These are phyloP conservation scores for Coriaria nepalensis DNA, from an alignment of 306 rosid genomes.

Conservation along the genomic window DNA sequence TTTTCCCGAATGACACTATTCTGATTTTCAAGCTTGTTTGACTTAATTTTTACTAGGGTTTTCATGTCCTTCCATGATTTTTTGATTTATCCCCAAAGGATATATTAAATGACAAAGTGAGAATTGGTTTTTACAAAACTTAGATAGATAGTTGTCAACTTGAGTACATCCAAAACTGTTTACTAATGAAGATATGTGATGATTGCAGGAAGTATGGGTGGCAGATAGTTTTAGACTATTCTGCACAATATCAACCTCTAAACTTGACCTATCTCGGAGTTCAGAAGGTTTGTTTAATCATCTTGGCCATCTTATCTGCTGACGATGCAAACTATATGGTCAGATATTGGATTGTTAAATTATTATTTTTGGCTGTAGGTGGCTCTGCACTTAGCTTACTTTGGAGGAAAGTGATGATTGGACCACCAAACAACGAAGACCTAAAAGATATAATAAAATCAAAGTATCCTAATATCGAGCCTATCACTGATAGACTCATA, in stretches of 20 bases:
- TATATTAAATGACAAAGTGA: no score
- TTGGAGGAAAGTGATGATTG: constrained; percentile 74
- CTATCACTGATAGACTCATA: constrained; percentile 35
- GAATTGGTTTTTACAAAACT: no score
- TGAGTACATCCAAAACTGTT: no score
- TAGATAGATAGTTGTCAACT: no score
- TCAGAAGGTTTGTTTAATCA: constrained; percentile 39
- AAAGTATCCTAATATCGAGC: constrained; percentile 43
- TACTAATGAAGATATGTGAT: background rate
- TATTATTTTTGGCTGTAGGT: constrained; percentile 31
- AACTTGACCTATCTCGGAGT: constrained; percentile 26
- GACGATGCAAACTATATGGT: no score
- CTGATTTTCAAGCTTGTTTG: no score
- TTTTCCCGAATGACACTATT: no score
- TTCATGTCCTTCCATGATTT: no score
- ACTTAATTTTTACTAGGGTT: no score
- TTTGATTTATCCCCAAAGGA: no score
- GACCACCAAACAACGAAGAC: constrained; percentile 45
- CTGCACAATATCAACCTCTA: constrained; percentile 59
- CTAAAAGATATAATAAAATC: constrained; percentile 45
- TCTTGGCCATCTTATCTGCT: background rate
- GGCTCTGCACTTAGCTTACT: constrained; percentile 43
- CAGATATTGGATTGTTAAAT: background rate
- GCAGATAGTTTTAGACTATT: constrained; percentile 69
- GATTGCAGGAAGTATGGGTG: constrained; percentile 63